phyloP scores from a whole-genome alignment of 306 rosid species.

The Luffa acutangula region DNA sequence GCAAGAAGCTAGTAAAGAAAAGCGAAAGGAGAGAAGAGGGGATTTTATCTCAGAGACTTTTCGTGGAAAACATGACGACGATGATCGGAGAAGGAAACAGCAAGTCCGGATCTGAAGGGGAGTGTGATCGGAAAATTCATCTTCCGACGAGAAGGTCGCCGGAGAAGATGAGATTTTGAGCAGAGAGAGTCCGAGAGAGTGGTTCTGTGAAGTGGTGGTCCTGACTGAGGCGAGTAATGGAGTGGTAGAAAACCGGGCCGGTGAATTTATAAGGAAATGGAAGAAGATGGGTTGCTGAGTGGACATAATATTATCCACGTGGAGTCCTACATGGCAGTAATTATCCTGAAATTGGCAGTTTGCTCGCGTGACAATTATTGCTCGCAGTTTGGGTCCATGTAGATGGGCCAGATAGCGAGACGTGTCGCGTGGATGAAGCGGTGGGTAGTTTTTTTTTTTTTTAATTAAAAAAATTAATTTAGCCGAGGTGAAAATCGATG shows the following conservation, averaged over 20 bases:
- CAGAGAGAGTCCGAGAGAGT: neutral
- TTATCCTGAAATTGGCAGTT: constrained; percentile 13
- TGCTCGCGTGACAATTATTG: constrained; percentile 19
- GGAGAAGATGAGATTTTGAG: constrained; percentile 17
- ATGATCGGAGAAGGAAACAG: constrained; percentile 56
- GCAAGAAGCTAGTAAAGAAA: neutral
- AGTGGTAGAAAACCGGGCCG: constrained; percentile 2
- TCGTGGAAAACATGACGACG: constrained; percentile 79
- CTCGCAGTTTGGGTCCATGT: constrained; percentile 3
- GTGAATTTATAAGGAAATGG: constrained; percentile 23
- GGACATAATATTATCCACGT: constrained; percentile 29
- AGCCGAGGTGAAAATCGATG: neutral
- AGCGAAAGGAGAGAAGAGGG: neutral
- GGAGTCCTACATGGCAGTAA: constrained; percentile 11
- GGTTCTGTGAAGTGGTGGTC: neutral
- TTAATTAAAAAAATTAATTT: neutral
- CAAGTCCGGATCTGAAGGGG: constrained; percentile 14
- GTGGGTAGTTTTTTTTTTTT: neutral
- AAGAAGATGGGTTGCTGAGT: constrained; percentile 22
- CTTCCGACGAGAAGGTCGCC: constrained; percentile 33
- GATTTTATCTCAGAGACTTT: constrained; percentile 18
- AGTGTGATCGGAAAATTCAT: constrained; percentile 51
- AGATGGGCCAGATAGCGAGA: constrained; percentile 12
- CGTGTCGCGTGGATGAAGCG: constrained; percentile 12
- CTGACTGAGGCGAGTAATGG: neutral